Base-by-base conservation (phyloP, 2,329 filamentous ascomycete genomes). In the Xylaria sp. region DNA sequence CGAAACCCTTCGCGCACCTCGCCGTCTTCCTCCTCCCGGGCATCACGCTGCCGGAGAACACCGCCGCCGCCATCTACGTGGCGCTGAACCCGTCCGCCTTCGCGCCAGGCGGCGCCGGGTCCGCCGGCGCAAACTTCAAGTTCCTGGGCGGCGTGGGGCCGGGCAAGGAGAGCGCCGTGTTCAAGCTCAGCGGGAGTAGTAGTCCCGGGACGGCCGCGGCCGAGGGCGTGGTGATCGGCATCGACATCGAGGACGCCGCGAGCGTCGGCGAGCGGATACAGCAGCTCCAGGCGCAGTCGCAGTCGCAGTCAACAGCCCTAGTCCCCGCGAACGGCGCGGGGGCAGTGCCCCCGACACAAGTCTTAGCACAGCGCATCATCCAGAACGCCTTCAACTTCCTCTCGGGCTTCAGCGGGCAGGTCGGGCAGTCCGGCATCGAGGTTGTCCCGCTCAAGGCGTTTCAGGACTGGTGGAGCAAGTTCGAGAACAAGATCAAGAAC, bases 301-400 rank as follows among this genome's bases (percentile, higher is more conserved):
- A 55, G 7, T 54, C 63, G n/a, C 63, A 67, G 8, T 68, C 68
- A 9, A 59, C 24, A 17, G 62, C 59, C 14, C 3, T 68, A 3
- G 65, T 68, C 14, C 57, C 32, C 17, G 55, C 17, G 24, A 56
- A n/a, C 34, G 62, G 17, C 61, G 65, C 14, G 30, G 63, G n/a
- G 61, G 66, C 64, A 68, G 75, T 78, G 32, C 81, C 82, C 55
- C 84, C 89, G 55, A 84, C 89, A n/a, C 89, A 93, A 71, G 83
- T 93, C 1, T 85, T 99, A 27, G 96, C 96, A 34, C 94, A 98
- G 81, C 86, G 93, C 71, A 98, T 99, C 74, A 98, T 99, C 75
- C 92, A 93, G 75, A 97, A 98, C 80, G 96, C 95, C 14, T 99
- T 98, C 81, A 98, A 99, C 81, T 98, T 97, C 79, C 84, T 99